These are phyloP conservation scores for Citrus glauca DNA, from an alignment of 345 rosid species.

Conservation along the genomic window DNA sequence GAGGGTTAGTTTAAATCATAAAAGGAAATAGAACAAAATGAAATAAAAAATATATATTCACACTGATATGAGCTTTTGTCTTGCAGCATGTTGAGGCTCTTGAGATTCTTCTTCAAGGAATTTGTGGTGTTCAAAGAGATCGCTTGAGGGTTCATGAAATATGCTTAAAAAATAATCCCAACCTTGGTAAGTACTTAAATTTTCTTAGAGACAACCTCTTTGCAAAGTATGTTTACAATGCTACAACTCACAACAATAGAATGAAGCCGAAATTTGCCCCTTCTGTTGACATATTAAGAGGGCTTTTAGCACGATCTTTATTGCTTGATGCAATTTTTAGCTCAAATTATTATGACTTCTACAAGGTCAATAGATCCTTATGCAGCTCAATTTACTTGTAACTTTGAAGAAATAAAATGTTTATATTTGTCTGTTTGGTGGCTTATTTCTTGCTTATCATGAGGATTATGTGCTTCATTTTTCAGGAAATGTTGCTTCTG, in stretches of 20 bases:
- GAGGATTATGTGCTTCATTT: conserved; percentile 2
- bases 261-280: neutral
- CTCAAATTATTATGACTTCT: neutral
- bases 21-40: neutral
- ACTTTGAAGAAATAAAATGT: neutral
- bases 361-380: neutral
- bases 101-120: conserved; percentile 96
- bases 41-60: neutral
- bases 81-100: conserved; percentile 97
- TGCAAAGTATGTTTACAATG: neutral
- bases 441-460: conserved; percentile 3
- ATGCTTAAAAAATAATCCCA: conserved; percentile 70
- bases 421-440: neutral
- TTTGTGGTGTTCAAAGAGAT: conserved; percentile 91
- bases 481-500: conserved; percentile 67
- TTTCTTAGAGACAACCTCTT: neutral
- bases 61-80: neutral
- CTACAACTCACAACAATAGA: neutral
- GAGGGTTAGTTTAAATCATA: neutral
- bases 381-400: neutral
- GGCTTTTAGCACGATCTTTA: neutral
- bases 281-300: neutral
- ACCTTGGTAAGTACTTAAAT: conserved; percentile 47
- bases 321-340: neutral
- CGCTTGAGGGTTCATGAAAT: conserved; percentile 87